Conservation (phyloP, 169 alveolate species). For the Plasmodium fragile region DNA sequence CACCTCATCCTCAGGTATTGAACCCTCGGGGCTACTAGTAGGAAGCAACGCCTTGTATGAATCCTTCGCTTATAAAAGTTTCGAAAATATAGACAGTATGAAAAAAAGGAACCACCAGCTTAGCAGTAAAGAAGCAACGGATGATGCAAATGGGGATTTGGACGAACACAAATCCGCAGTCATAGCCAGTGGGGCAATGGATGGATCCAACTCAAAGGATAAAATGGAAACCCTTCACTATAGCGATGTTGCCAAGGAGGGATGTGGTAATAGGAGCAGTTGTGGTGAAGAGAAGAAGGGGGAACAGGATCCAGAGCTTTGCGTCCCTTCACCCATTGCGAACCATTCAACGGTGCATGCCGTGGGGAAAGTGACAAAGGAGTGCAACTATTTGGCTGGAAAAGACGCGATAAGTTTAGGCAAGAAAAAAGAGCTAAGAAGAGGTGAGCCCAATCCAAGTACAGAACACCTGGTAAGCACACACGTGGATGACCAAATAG, state of each 20-base stretch:
- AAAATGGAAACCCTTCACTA: neutral
- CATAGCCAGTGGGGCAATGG: neutral
- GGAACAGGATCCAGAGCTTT: neutral
- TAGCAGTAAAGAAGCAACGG: conserved; percentile 1
- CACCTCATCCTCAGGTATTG: conserved; percentile 29
- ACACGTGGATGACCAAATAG: neutral
- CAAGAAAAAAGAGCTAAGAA: neutral
- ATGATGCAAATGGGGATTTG: neutral
- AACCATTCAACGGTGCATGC: neutral
- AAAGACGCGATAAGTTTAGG: conserved; percentile 1
- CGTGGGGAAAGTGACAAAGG: neutral
- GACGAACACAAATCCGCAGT: neutral
- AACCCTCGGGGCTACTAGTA: conserved; percentile 11
- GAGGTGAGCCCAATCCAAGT: neutral
- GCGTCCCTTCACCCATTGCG: neutral
- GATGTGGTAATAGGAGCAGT: neutral
- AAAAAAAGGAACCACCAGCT: conserved; percentile 1
- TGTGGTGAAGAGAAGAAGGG: neutral
- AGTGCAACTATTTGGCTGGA: neutral
- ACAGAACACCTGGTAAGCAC: neutral
- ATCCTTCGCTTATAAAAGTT: conserved; percentile 63
- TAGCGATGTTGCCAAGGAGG: neutral
- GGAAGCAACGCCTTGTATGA: conserved; percentile 58
- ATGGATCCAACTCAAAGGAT: neutral
- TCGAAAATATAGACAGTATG: conserved; percentile 14